These are phyloP conservation scores for Musa balbisiana DNA, from an alignment of 202 grass and related monocot genomes.

Conservation along the genomic window DNA sequence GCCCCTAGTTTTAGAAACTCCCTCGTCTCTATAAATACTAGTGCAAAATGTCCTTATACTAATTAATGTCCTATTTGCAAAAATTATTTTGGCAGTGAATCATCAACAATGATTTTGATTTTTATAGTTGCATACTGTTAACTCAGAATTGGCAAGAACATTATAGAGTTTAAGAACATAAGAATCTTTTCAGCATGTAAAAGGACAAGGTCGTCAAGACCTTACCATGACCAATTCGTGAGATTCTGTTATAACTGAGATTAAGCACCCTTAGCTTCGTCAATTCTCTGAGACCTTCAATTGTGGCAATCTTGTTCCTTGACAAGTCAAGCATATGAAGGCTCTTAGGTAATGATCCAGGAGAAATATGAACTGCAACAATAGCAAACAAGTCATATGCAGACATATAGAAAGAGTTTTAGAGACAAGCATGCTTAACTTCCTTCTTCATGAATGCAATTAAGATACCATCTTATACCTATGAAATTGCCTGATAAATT, in stretches of 20 bases:
- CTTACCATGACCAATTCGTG: slow-evolving; percentile 77
- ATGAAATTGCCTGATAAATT: slow-evolving; percentile 88
- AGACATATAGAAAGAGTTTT: not conserved
- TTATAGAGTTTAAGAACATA: not conserved
- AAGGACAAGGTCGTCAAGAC: not conserved
- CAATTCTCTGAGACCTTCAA: slow-evolving; percentile 79
- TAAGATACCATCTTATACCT: slow-evolving; percentile 34
- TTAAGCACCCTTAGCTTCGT: slow-evolving; percentile 70
- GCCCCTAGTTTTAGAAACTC: too few relatives aligned
- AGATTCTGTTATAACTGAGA: slow-evolving; percentile 89
- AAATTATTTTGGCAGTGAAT: not conserved
- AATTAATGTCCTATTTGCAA: too few relatives aligned
- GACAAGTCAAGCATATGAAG: slow-evolving; percentile 77
- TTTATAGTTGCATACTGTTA: not conserved
- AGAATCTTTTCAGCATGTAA: too few relatives aligned
- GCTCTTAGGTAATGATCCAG: slow-evolving; percentile 64
- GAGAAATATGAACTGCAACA: slow-evolving; percentile 44
- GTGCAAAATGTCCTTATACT: too few relatives aligned
- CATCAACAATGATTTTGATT: not conserved
- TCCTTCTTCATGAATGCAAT: not conserved
- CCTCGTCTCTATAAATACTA: too few relatives aligned
- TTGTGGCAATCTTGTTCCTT: slow-evolving; percentile 66
- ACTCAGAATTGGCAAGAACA: not conserved
- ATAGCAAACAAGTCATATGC: slow-evolving; percentile 19
- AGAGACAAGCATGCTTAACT: not conserved